These are phyloP conservation scores for Arthromyces matolae DNA, from an alignment of 768 basidiomycete species.

Conservation along the genomic window DNA sequence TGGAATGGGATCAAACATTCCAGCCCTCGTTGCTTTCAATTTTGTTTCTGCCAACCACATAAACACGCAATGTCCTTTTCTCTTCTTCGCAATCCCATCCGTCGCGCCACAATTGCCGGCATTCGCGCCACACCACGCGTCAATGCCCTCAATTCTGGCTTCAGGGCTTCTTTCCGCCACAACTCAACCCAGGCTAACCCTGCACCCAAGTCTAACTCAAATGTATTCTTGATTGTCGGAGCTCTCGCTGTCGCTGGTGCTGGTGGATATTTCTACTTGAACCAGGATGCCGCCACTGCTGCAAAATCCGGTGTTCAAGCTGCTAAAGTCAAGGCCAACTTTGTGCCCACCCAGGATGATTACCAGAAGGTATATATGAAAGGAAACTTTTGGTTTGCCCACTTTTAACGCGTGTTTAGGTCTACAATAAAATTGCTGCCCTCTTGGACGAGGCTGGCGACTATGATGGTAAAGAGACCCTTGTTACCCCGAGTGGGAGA, in stretches of 20 bases:
- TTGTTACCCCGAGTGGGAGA: slow-evolving; percentile 11
- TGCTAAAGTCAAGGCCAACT: slow-evolving; percentile 62
- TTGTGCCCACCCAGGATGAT: slow-evolving; percentile 76
- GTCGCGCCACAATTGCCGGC: slow-evolving; percentile 38
- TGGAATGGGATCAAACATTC: slow-evolving; percentile 11
- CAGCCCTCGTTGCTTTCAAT: slow-evolving; percentile 4
- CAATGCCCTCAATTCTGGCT: slow-evolving; percentile 17
- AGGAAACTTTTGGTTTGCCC: slow-evolving; percentile 1
- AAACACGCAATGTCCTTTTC: slow-evolving; percentile 52
- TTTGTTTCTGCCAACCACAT: background rate
- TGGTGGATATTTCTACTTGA: slow-evolving; percentile 65
- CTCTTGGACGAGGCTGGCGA: slow-evolving; percentile 69
- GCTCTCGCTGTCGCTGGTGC: slow-evolving; percentile 52
- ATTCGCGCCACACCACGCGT: slow-evolving; percentile 24
- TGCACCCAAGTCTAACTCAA: slow-evolving; percentile 50
- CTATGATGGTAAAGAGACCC: slow-evolving; percentile 79
- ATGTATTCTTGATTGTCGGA: slow-evolving; percentile 59
- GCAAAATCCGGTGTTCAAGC: slow-evolving; percentile 60
- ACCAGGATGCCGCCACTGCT: slow-evolving; percentile 48
- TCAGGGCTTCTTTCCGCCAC: slow-evolving; percentile 48
- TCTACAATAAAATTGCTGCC: slow-evolving; percentile 88
- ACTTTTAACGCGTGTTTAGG: slow-evolving; percentile 36
- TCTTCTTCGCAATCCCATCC: slow-evolving; percentile 47
- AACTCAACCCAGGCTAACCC: slow-evolving; percentile 56
- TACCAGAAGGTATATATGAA: slow-evolving; percentile 71